Evolutionary conservation across 495 filamentous ascomycete species (phyloP).

Genomic region (Evernia prunastri): DNA sequence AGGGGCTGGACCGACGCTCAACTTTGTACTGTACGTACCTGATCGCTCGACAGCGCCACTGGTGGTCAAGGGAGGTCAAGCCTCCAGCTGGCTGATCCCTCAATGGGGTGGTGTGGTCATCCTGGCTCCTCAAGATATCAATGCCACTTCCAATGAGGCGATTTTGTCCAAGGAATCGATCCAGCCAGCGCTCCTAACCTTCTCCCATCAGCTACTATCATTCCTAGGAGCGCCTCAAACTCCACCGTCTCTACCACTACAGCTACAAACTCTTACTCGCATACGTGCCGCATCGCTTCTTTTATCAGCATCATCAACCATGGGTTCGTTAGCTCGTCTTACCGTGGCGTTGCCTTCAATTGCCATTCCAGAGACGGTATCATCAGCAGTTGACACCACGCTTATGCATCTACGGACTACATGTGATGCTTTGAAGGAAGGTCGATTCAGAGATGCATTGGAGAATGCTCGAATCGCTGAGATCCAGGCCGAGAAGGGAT

Average conservation of each 20-base stretch:
- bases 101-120: conserved; percentile 95
- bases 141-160: conserved; percentile 18
- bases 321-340: conserved; percentile 85
- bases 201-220: conserved; percentile 85
- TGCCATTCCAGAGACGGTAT: conserved; percentile 79
- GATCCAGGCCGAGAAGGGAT: conserved; percentile 82
- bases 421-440: conserved; percentile 64
- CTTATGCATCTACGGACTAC: conserved; percentile 67
- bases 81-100: conserved; percentile 86
- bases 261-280: conserved; percentile 74
- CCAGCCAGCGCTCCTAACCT: conserved; percentile 74
- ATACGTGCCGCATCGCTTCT: conserved; percentile 81
- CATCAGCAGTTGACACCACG: conserved; percentile 74
- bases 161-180: conserved; percentile 55
- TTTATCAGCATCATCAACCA: conserved; percentile 83
- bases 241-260: conserved; percentile 71
- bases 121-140: conserved; percentile 47
- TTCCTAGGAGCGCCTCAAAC: conserved; percentile 80
- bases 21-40: conserved; percentile 87
- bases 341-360: conserved; percentile 82
- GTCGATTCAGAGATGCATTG: conserved; percentile 60
- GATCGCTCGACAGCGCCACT: conserved; percentile 53
- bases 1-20: conserved; percentile 84
- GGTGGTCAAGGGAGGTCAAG: conserved; percentile 60
- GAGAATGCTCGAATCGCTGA: conserved; percentile 79